Conservation (phyloP, 129 eudicot species). For the Dittrichia graveolens region DNA sequence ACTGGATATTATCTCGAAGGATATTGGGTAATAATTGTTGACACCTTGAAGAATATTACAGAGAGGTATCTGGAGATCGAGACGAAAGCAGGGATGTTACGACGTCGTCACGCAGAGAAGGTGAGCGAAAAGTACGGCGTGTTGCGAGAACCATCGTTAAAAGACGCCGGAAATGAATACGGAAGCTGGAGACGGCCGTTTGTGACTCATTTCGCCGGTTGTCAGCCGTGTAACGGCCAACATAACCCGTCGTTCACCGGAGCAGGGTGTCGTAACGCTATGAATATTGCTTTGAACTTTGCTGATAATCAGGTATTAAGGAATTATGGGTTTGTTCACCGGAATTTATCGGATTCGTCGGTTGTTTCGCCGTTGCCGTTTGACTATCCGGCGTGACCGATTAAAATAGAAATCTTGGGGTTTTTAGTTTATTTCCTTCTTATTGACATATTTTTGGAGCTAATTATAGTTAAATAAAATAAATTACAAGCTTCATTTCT, state of each 20-base stretch:
- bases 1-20: conserved; percentile 64
- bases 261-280: conserved; percentile 39
- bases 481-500: conserved; percentile 23
- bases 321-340: conserved; percentile 52
- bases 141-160: conserved; percentile 38
- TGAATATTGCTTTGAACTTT: conserved; percentile 57
- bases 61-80: conserved; percentile 36
- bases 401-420: conserved; percentile 16
- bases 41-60: conserved; percentile 32
- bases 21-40: conserved; percentile 67
- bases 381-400: conserved; percentile 38
- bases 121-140: conserved; percentile 49
- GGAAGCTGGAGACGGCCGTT: conserved; percentile 58
- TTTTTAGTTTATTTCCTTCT: not conserved
- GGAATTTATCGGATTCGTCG: conserved; percentile 40
- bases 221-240: conserved; percentile 62
- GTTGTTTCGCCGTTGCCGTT: conserved; percentile 39
- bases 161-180: conserved; percentile 42
- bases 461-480: conserved; percentile 24
- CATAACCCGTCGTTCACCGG: conserved; percentile 42
- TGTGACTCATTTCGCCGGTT: conserved; percentile 64
- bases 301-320: conserved; percentile 64
- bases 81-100: conserved; percentile 37
- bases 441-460: conserved; percentile 30
- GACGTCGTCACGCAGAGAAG: conserved; percentile 50